Evolutionary conservation across 2,329 filamentous ascomycete genomes (phyloP), one percentile per base, ranked within the genome.

Genomic region (Emergomyces pasteurianus): DNA sequence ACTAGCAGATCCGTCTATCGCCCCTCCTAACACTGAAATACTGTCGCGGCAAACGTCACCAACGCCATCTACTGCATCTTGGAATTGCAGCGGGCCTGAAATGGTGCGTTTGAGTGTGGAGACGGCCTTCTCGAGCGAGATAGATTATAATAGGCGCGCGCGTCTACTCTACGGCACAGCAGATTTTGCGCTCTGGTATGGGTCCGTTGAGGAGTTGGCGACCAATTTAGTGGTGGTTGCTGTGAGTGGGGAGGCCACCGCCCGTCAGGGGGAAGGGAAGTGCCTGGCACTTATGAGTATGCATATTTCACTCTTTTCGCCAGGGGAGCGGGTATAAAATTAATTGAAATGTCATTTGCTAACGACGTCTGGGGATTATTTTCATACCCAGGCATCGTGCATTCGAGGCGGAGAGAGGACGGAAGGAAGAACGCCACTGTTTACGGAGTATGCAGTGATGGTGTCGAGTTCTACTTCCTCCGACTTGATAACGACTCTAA

Each of bases 281-380:
- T 58, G 57, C 50, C 28, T 58, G 31, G 57, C 42, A 16, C n/a
- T 49, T 50, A 58, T 58, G 47, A 40, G 57, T 58, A 49, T 36
- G 57, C 18, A 26, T 38, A 18, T 36, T 1, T 36, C 34, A 46
- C 3, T 23, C 21, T 43, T 23, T 40, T 23, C 26, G 10, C 12
- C 9, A 0, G 21, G 42, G 4, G 14, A 18, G 16, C 40, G 38
- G n/a, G n/a, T 8, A 21, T 23, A 21, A 26, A 16, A 28, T 28
- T 28, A 28, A 9, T 6, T 49, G 6, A 23, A 49, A 49, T 49
- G 21, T n/a, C 2, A 2, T 31, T 58, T 43, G 55, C 54, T 57
- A 40, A 40, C 21, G 2, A 57, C n/a, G 5, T 26, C 10, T 14
- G 18, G 9, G 14, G 12, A 43, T 43, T 43, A 23, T 31, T 12